These are phyloP conservation scores for Ganoderma multipileum DNA, from an alignment of 1,284 basidiomycete species.

Conservation along the genomic window DNA sequence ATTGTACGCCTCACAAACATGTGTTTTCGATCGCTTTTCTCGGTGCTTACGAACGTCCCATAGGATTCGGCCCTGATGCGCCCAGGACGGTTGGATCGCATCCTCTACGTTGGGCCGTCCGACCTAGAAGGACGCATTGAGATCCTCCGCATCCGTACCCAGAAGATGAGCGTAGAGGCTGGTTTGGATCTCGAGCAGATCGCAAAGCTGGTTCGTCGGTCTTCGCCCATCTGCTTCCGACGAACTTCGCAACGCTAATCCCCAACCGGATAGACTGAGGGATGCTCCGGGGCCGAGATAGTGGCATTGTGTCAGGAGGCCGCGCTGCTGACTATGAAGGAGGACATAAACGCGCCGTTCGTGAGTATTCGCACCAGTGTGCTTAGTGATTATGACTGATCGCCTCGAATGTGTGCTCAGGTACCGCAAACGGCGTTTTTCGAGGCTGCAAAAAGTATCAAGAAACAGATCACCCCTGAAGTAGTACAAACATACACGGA, in stretches of 20 bases:
- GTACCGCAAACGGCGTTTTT: slow-evolving; percentile 81
- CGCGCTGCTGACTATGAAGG: slow-evolving; percentile 89
- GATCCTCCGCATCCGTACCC: slow-evolving; percentile 82
- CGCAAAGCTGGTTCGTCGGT: slow-evolving; percentile 62
- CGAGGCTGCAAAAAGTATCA: slow-evolving; percentile 75
- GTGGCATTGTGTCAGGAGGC: slow-evolving; percentile 95
- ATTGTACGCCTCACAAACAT: slow-evolving; percentile 63
- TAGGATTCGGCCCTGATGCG: slow-evolving; percentile 96
- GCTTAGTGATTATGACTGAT: neutral
- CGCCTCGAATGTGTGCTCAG: slow-evolving; percentile 47
- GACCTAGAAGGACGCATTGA: slow-evolving; percentile 81
- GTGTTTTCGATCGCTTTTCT: neutral
- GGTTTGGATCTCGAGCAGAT: slow-evolving; percentile 75
- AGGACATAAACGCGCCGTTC: slow-evolving; percentile 77
- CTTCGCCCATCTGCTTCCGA: neutral
- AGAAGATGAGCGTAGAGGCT: slow-evolving; percentile 82
- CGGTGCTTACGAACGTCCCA: neutral
- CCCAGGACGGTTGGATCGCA: slow-evolving; percentile 94
- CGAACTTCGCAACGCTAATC: neutral
- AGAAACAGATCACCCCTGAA: slow-evolving; percentile 87
- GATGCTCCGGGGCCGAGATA: slow-evolving; percentile 97
- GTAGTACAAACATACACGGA: slow-evolving; percentile 75
- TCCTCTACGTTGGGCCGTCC: slow-evolving; percentile 95
- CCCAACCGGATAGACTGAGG: slow-evolving; percentile 71
- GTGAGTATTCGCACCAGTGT: slow-evolving; percentile 52